phyloP scores from a whole-genome alignment of 768 basidiomycete species.

The Lactarius hatsudake region DNA sequence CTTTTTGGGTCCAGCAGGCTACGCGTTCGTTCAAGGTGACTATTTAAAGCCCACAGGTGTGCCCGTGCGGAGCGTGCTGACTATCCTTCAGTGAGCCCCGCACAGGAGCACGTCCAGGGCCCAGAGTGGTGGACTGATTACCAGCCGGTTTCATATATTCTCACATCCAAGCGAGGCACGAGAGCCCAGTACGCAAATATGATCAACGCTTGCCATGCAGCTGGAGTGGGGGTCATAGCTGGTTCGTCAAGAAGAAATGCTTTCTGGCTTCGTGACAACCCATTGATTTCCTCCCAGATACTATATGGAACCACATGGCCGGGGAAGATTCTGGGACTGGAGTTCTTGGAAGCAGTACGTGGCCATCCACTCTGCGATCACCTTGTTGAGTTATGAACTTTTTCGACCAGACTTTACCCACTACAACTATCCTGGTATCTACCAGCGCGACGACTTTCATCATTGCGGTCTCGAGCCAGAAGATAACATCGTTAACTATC shows the following conservation, averaged over 20 bases:
- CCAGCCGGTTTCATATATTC: slow-evolving; percentile 61
- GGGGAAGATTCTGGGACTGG: slow-evolving; percentile 45
- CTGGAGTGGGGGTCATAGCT: slow-evolving; percentile 42
- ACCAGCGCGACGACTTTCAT: slow-evolving; percentile 52
- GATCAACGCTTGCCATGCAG: slow-evolving; percentile 39
- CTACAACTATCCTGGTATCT: slow-evolving; percentile 40
- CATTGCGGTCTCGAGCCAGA: slow-evolving; percentile 55
- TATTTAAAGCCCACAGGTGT: not conserved
- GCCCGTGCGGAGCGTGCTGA: not conserved
- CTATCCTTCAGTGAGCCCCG: slow-evolving; percentile 41
- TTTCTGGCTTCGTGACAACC: slow-evolving; percentile 32
- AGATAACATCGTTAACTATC: slow-evolving; percentile 56
- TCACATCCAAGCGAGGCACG: slow-evolving; percentile 65
- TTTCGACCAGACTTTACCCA: slow-evolving; percentile 44
- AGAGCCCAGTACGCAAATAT: slow-evolving; percentile 48
- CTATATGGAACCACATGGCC: slow-evolving; percentile 67
- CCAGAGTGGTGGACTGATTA: slow-evolving; percentile 75
- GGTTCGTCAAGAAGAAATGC: slow-evolving; percentile 28
- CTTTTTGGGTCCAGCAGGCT: slow-evolving; percentile 58
- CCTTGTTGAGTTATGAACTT: not conserved
- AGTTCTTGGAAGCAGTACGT: slow-evolving; percentile 20
- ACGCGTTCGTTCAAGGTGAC: slow-evolving; percentile 66
- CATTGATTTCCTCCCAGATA: slow-evolving; percentile 34
- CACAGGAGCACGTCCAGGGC: slow-evolving; percentile 57
- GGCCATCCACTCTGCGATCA: too few species aligned